Evolutionary conservation across 306 rosid species (phyloP).

Genomic region (Rosa chinensis): DNA sequence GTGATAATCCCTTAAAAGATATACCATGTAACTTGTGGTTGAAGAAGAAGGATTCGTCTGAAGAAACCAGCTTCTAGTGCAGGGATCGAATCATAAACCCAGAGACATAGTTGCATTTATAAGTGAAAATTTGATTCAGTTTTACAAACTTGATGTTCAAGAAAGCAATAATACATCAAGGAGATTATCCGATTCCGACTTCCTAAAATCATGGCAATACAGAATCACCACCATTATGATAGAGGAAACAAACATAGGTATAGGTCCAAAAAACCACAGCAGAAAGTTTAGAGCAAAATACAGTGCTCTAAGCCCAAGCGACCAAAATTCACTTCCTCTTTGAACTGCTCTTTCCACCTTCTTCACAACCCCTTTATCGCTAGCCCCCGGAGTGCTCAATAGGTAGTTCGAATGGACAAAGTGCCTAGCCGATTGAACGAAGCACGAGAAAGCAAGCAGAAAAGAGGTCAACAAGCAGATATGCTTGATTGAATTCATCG

Average conservation of each 20-base stretch:
- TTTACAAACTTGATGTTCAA: background rate
- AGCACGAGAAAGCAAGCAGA: slow-evolving; percentile 68
- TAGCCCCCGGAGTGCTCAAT: slow-evolving; percentile 53
- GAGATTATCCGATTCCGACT: background rate
- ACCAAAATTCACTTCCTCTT: slow-evolving; percentile 74
- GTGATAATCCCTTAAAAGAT: no score
- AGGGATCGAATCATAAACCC: background rate
- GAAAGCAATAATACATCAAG: background rate
- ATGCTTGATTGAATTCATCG: slow-evolving; percentile 51
- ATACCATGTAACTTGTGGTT: background rate
- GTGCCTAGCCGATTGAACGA: slow-evolving; percentile 64
- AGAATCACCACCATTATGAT: slow-evolving; percentile 47
- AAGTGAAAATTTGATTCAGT: background rate
- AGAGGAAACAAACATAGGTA: slow-evolving; percentile 66
- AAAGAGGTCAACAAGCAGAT: slow-evolving; percentile 54
- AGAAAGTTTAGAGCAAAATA: slow-evolving; percentile 64
- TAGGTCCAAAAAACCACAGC: slow-evolving; percentile 81
- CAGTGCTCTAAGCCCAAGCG: slow-evolving; percentile 66
- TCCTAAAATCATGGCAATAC: slow-evolving; percentile 44
- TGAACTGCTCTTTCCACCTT: slow-evolving; percentile 54
- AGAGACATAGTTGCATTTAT: background rate
- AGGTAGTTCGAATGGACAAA: slow-evolving; percentile 69
- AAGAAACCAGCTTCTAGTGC: background rate
- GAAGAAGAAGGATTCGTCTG: background rate
- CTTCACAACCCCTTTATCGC: slow-evolving; percentile 22